Base-by-base conservation (phyloP, 2,329 filamentous ascomycete species). In the Trichoderma oligosporum region DNA sequence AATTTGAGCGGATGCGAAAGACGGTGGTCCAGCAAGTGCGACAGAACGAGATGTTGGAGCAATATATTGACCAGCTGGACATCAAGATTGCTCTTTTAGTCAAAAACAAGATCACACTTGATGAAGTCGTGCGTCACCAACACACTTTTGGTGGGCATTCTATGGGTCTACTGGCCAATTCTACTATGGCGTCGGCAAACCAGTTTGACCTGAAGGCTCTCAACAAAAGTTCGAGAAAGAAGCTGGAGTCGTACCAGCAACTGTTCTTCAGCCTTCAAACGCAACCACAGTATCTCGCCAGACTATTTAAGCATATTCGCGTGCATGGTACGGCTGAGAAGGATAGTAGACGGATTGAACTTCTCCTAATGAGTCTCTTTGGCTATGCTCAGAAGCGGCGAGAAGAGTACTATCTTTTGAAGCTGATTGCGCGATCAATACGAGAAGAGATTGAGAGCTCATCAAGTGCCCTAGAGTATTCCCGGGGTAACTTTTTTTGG, bases 61-160 rank as follows among this genome's bases (percentile, higher is more conserved):
- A 97, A 70, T 99, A 99, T 68, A 96, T 99, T 64, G 92, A 96
- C 66, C 94, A 99, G 70, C 82, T 99, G 33, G 95, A 99, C 69
- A 96, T 99, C 78, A 99, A 99, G 76, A 99, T 99, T 70, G 94
- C 94, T 1, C 82, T 99, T 3, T 81, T 99, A 16, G 94, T 99
- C 66, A 97, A 97, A 81, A 99, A 99, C 82, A 99, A 99, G 74
- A 99, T 99, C 67, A 97, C 94, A 0, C 81, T 99, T 4, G 94
- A 99, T 68, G 95, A 99, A 74, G 94, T 99, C 25, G 89, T 99
- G 56, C 91, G 91, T 66, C 94, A 97, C 69, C 94, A 99, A 69
- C 93, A 88, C 76, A 95, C 96, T 71, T 97, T 94, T 66, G 94
- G 94, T 56, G 92, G 93, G 2, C 88, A 94, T 67, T 86, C 92